Percentiles rank a stretch among this genome's conserved stretches.
Evolutionary conservation across 1,139 yeast species (phyloP).

Genomic region (Blastobotrys capitulatus): DNA sequence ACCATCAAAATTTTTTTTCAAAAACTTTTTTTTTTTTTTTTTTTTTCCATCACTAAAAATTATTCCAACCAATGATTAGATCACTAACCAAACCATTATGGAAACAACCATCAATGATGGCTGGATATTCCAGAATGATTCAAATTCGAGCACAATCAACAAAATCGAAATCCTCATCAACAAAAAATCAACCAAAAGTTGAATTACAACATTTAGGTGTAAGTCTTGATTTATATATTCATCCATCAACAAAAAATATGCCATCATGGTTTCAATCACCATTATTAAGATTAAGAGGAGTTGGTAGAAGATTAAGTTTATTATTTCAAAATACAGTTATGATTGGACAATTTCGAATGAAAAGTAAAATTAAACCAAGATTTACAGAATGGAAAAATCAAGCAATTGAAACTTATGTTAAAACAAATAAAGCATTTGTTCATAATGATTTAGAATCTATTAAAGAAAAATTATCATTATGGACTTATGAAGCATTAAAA

Average conservation of each 20-base stretch:
- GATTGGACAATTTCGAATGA: slow-evolving; percentile 58
- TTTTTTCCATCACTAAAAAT: too few relatives aligned
- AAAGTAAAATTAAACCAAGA: slow-evolving; percentile 58
- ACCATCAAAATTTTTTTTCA: too few relatives aligned
- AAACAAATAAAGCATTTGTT: slow-evolving; percentile 66
- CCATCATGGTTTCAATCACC: slow-evolving; percentile 44
- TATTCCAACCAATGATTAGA: too few relatives aligned
- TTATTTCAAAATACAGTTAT: slow-evolving; percentile 55
- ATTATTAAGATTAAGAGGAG: slow-evolving; percentile 34
- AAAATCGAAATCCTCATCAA: neutral
- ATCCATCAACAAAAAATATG: slow-evolving; percentile 42
- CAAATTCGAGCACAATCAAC: slow-evolving; percentile 11
- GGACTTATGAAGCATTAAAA: slow-evolving; percentile 56
- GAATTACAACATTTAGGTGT: slow-evolving; percentile 26
- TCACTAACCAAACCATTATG: neutral
- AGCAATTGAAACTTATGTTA: slow-evolving; percentile 60
- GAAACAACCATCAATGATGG: neutral
- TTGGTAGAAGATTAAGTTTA: slow-evolving; percentile 47
- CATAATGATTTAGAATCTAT: slow-evolving; percentile 40
- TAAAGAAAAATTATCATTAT: slow-evolving; percentile 46
- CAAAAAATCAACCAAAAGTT: slow-evolving; percentile 7
- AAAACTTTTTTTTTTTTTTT: too few relatives aligned
- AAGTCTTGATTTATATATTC: slow-evolving; percentile 35
- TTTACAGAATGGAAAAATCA: slow-evolving; percentile 68
- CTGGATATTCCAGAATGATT: neutral